phyloP scores from a whole-genome alignment of 768 basidiomycete species.

The Boletus subcaerulescens region DNA sequence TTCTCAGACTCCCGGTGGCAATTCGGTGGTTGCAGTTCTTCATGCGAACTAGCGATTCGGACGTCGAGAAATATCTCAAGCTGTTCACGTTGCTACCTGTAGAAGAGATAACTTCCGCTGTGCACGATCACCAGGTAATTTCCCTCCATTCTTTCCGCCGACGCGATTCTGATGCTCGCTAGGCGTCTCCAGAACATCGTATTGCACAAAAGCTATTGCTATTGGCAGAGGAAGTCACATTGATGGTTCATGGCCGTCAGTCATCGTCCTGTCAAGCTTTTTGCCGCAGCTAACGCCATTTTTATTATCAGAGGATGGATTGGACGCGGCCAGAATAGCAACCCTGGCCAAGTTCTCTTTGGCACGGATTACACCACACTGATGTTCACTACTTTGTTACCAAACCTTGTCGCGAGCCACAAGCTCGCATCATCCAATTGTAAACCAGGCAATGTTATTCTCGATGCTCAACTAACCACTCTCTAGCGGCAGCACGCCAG shows the following conservation, averaged over 20 bases:
- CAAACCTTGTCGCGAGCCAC: constrained; percentile 58
- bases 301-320: constrained; percentile 34
- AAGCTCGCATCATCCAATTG: constrained; percentile 63
- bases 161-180: constrained; percentile 1
- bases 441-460: constrained; percentile 33
- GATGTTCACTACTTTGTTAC: constrained; percentile 50
- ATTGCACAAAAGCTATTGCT: constrained; percentile 47
- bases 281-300: not conserved
- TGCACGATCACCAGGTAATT: constrained; percentile 58
- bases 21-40: constrained; percentile 66
- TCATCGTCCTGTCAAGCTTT: not conserved
- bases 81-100: constrained; percentile 77
- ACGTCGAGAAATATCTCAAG: constrained; percentile 75
- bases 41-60: constrained; percentile 72
- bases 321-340: constrained; percentile 41
- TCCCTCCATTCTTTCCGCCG: not conserved
- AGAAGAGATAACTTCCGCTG: constrained; percentile 51
- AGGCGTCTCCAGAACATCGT: constrained; percentile 37
- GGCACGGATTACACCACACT: constrained; percentile 40
- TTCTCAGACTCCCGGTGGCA: not conserved
- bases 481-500: constrained; percentile 59
- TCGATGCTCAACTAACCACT: constrained; percentile 6
- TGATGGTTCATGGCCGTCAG: constrained; percentile 58
- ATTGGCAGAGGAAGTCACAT: constrained; percentile 57
- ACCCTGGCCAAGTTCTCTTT: constrained; percentile 48